Base-by-base conservation (phyloP, 306 rosid genomes). In the Corylus americana region DNA sequence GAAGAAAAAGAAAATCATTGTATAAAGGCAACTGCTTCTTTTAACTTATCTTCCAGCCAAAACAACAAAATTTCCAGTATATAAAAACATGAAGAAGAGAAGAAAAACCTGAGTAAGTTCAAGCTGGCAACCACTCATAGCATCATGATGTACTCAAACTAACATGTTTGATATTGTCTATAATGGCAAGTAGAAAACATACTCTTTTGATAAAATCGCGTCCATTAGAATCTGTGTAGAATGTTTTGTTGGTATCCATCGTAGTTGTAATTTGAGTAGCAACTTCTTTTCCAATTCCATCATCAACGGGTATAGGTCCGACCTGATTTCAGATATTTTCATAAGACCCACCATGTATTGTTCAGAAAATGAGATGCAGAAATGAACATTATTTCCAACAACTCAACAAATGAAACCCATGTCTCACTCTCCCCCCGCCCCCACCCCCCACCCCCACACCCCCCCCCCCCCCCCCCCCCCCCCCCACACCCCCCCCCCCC, bases 131-230 rank as follows among this genome's bases (percentile, higher is more conserved):
- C 13, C 27, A 39, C 22, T 8, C 27, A 17, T 17, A 67, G 29
- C 71, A 39, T 67, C 50, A 42, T 37, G 50, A 39, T 39, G 29
- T 18, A 67, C 29, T 11, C 7, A 37, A 67, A 67, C 50, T 67
- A 37, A 3, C 11, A 39, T 67, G 49, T 2, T 66, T 37, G 18
- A 39, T 42, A 37, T 67, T 42, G 10, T 42, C 18, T 67, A 67
- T 4, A 39, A 18, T n/a, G 29, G 72, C 20, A 27, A 1, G 18
- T 17, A 31, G 8, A 50, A 49, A 4, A 83, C 84, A n/a, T 86
- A 93, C 99, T 83, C 99, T 85, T 83, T 89, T 79, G 71, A 95
- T 87, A 82, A 95, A 95, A 83, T 95, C 99, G 9, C 98, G 95
- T 35, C 99, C 99, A 37, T 88, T 95, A 47, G 99, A 95, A 83